These are phyloP conservation scores for Mariannaea elegans DNA, from an alignment of 2,329 filamentous ascomycete genomes.

Conservation along the genomic window DNA sequence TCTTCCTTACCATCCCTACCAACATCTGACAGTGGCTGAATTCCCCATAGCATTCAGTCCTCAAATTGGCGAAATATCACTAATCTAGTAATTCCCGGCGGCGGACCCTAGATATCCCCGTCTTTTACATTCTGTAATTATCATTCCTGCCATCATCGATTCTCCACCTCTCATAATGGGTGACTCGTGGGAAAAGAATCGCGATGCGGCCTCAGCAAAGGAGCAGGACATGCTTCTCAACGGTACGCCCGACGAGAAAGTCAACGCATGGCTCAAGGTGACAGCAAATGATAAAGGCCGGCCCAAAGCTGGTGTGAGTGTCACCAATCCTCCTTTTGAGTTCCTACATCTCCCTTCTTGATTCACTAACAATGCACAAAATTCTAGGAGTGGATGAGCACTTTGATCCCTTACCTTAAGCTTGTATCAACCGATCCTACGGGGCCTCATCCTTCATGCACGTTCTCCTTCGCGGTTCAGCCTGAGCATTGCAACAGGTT, in stretches of 20 bases:
- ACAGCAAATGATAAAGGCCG: slow-evolving; percentile 40
- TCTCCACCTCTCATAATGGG: slow-evolving; percentile 5
- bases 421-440: slow-evolving; percentile 46
- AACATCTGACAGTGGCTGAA: too few species aligned
- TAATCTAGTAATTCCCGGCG: neutral
- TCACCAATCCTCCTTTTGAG: neutral
- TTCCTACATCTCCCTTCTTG: neutral
- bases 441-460: slow-evolving; percentile 50
- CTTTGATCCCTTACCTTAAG: slow-evolving; percentile 52
- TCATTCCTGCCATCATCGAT: neutral
- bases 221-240: slow-evolving; percentile 37
- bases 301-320: slow-evolving; percentile 44
- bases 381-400: slow-evolving; percentile 56
- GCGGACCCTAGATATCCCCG: neutral
- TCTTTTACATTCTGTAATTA: too few species aligned
- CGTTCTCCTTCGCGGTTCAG: slow-evolving; percentile 60
- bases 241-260: slow-evolving; percentile 43
- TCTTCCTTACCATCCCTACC: neutral
- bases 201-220: slow-evolving; percentile 1
- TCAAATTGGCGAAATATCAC: neutral
- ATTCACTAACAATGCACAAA: neutral
- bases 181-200: slow-evolving; percentile 19
- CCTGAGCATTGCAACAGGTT: slow-evolving; percentile 61
- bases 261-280: slow-evolving; percentile 44
- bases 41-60: too few species aligned